Base-by-base conservation (phyloP, 1,284 basidiomycete genomes). In the Ustilago trichophora region DNA sequence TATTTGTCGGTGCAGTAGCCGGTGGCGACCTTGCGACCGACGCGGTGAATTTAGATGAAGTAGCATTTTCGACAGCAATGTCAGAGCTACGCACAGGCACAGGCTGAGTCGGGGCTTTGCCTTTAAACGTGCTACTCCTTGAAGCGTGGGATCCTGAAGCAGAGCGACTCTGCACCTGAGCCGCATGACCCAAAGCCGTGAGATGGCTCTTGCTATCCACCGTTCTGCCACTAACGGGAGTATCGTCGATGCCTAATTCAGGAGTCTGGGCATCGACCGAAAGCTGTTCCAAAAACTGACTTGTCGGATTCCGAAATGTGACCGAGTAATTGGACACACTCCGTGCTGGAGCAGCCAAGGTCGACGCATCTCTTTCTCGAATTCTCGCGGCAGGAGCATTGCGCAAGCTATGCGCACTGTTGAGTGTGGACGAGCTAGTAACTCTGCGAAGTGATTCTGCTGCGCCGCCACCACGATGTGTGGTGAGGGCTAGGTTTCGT, bases 141-240 rank as follows among this genome's bases (percentile, higher is more conserved):
- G 16, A 2, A 12, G 21, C 16, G 18, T 45, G 32, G 6, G 36
- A 48, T 1, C 16, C 38, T 22, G 58, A 54, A 33, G 46, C 45
- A 15, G 16, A 42, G 3, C 53, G 44, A 19, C 40, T 59, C 21
- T 60, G 59, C 13, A 69, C 13, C 31, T 69, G 59, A 2, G 60
- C 56, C 9, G 67, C 67, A 32, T 70, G 67, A 6, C 57, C 60
- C 2, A 65, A 42, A 12, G 67, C 67, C 3, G 66, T 69, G 15
- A 69, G 44, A 29, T 64, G 55, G 16, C 48, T 64, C 49, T 49
- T 60, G 34, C 35, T 57, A 8, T 60, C 67, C 10, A 52, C 62
- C 3, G 46, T 37, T 0, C 57, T 36, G 0, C 60, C 67, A 3
- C 8, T 44, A 26, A 65, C 31, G 11, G 51, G 62, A 2, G 56